phyloP scores from a whole-genome alignment of 495 filamentous ascomycete species.

The Aeminium ludgeri region DNA sequence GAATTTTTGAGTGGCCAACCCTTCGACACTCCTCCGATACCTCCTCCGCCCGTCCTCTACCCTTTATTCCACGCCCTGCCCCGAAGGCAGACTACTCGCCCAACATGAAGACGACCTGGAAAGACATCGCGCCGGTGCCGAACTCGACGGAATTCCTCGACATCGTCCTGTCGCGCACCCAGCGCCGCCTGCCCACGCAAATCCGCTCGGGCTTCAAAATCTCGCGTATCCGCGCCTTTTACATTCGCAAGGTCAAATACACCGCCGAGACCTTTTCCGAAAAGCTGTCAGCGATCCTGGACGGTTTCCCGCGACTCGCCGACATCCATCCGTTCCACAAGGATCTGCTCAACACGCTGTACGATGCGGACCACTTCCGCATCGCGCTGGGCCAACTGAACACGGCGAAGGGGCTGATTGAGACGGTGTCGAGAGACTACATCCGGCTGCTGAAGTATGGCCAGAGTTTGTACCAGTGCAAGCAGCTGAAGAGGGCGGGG shows the following conservation, averaged over 20 bases:
- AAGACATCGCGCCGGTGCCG: conserved; percentile 77
- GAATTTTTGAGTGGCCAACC: too few relatives aligned
- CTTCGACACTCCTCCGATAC: too few relatives aligned
- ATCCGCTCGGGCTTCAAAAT: conserved; percentile 95
- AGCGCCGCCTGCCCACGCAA: conserved; percentile 86
- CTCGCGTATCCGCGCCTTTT: conserved; percentile 86
- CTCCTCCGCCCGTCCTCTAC: too few relatives aligned
- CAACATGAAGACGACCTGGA: conserved; percentile 56
- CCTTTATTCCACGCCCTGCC: too few relatives aligned
- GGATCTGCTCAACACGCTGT: conserved; percentile 65
- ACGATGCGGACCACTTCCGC: conserved; percentile 95
- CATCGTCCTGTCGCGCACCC: conserved; percentile 86
- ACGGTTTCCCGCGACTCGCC: conserved; percentile 82
- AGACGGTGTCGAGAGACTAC: conserved; percentile 88
- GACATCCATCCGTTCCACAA: conserved; percentile 98
- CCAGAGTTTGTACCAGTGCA: conserved; percentile 89
- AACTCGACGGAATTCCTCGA: conserved; percentile 91
- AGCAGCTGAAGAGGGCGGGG: conserved; percentile 76
- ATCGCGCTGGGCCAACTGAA: conserved; percentile 92
- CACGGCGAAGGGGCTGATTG: conserved; percentile 89
- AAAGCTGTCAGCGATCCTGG: conserved; percentile 74
- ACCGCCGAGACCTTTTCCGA: conserved; percentile 95
- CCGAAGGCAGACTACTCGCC: too few relatives aligned
- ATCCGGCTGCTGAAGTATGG: conserved; percentile 89
- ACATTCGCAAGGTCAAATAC: conserved; percentile 96